Evolutionary conservation across 202 grass and related monocot species (phyloP).

Genomic region (Carex sylvatica): DNA sequence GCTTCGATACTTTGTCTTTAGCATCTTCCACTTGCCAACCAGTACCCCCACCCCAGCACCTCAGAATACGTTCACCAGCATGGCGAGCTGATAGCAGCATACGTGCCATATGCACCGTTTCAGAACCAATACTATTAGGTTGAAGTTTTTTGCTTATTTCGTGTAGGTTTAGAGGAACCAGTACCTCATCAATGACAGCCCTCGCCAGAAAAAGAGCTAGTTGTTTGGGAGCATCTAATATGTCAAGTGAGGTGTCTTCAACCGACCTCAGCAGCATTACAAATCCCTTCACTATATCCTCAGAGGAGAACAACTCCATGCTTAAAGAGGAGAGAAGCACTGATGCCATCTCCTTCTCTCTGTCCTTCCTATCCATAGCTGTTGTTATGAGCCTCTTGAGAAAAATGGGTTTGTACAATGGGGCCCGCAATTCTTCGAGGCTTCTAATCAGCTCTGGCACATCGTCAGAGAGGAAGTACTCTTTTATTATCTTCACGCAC

Average conservation of each 20-base stretch:
- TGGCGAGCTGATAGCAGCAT: slow-evolving; percentile 72
- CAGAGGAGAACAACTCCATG: slow-evolving; percentile 72
- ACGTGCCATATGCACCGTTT: slow-evolving; percentile 71
- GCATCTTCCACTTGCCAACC: slow-evolving; percentile 96
- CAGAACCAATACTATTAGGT: slow-evolving; percentile 52
- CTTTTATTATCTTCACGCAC: slow-evolving; percentile 76
- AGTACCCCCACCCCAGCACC: slow-evolving; percentile 91
- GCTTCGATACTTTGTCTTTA: slow-evolving; percentile 87
- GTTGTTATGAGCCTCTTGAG: slow-evolving; percentile 83
- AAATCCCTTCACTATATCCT: slow-evolving; percentile 87
- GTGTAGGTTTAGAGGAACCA: slow-evolving; percentile 75
- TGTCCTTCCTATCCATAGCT: slow-evolving; percentile 90
- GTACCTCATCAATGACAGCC: slow-evolving; percentile 84
- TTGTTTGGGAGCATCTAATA: slow-evolving; percentile 87
- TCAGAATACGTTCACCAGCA: slow-evolving; percentile 81
- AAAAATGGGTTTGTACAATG: slow-evolving; percentile 78
- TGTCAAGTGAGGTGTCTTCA: slow-evolving; percentile 80
- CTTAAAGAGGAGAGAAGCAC: slow-evolving; percentile 87
- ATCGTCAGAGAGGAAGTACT: slow-evolving; percentile 95
- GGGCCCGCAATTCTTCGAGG: slow-evolving; percentile 74
- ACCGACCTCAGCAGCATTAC: slow-evolving; percentile 85
- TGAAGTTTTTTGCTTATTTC: slow-evolving; percentile 74
- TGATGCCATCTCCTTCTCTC: slow-evolving; percentile 97
- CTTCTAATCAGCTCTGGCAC: slow-evolving; percentile 77
- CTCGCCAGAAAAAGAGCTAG: slow-evolving; percentile 86